Base-by-base conservation (phyloP, 495 filamentous ascomycete genomes). In the Rhizodiscina lignyota region DNA sequence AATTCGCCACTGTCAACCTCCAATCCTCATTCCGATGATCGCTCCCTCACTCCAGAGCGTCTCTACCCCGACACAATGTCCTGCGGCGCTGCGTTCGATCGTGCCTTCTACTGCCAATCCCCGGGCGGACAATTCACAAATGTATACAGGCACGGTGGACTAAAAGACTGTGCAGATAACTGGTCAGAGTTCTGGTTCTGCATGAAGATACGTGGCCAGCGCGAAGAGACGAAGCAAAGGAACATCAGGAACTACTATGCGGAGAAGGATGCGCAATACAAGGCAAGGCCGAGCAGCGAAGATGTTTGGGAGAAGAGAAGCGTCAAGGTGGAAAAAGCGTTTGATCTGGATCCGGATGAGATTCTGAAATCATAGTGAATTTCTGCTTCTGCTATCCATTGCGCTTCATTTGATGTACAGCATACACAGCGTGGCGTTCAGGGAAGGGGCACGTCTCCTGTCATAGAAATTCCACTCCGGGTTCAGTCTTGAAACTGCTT, bases 141-240 rank as follows among this genome's bases (percentile, higher is more conserved):
- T 43, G 63, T 96, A 5, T 97, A 97, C 66, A 79, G 89, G 27
- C 74, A 81, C 54, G 89, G 89, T 37, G 55, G 52, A 27, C 43
- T 89, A 31, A 70, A 75, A 2, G 61, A 67, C 6, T 97, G 89
- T 63, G 60, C 59, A 19, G 74, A 87, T 44, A 74, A 80, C 30
- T 92, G 84, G 81, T 64, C 73, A 44, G 77, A 87, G 53, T 94
- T 89, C 61, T 83, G 87, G 74, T 80, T 93, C 58, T 97, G 89
- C 63, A 92, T 97, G 83, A 74, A 79, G 37, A 75, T 74, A n/a
- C 68, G 70, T 58, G 44, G 52, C 28, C 55, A 66, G 52, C 27
- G 45, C 4, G 47, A 42, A 12, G 46, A 41, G 22, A 43, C 63
- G 44, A 63, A 64, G 43, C 66, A 62, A 42, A 63, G 60, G 36